Evolutionary conservation across 148 eudicot species (phyloP).

Genomic region (Camellia lanceoleosa): DNA sequence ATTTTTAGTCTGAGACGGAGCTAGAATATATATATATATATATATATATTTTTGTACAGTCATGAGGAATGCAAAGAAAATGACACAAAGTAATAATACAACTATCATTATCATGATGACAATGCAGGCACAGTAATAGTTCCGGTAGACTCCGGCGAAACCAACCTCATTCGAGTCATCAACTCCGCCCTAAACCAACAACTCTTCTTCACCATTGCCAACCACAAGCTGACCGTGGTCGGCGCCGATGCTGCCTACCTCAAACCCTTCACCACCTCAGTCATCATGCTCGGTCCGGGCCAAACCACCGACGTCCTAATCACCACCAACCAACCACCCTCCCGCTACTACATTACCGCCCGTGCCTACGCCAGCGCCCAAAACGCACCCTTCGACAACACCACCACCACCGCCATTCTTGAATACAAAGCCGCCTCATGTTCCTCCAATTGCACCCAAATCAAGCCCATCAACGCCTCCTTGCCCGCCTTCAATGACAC

Average conservation of each 20-base stretch:
- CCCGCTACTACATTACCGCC: conserved; percentile 59
- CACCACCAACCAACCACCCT: conserved; percentile 51
- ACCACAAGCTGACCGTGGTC: conserved; percentile 60
- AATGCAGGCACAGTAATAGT: conserved; percentile 50
- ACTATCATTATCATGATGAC: no score
- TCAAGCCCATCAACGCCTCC: conserved; percentile 30
- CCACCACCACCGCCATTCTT: conserved; percentile 72
- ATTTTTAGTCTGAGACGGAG: no score
- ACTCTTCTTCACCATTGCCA: conserved; percentile 68
- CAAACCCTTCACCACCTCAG: conserved; percentile 58
- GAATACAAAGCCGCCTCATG: conserved; percentile 52
- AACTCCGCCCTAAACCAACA: conserved; percentile 74
- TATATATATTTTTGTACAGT: no score
- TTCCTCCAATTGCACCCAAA: conserved; percentile 29
- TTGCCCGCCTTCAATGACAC: conserved; percentile 70
- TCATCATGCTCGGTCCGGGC: conserved; percentile 74
- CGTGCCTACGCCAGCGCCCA: conserved; percentile 66
- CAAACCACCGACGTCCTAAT: conserved; percentile 78
- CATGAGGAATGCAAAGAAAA: background rate
- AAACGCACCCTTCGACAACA: conserved; percentile 65
- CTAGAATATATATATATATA: no score
- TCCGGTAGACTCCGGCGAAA: conserved; percentile 55
- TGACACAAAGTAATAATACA: background rate
- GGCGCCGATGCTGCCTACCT: conserved; percentile 83
- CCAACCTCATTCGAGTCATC: conserved; percentile 62